Evolutionary conservation across 345 rosid genomes (phyloP).

Genomic region (Clarkia xantiana): DNA sequence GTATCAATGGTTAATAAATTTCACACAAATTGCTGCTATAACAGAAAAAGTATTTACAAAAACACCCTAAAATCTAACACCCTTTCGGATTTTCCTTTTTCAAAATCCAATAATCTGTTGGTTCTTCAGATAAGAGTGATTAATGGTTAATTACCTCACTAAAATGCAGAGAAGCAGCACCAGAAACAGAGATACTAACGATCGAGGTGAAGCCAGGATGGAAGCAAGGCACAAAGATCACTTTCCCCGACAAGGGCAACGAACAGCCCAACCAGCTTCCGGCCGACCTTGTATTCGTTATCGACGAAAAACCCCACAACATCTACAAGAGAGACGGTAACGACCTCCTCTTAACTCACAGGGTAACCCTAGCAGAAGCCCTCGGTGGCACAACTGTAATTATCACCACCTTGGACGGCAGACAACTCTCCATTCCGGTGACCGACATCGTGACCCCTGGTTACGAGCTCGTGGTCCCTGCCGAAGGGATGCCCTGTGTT

Average conservation of each 20-base stretch:
- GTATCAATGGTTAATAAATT: too few relatives aligned
- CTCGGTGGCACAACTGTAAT: constrained; percentile 56
- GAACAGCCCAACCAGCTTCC: constrained; percentile 81
- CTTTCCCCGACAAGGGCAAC: constrained; percentile 86
- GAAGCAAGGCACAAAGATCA: constrained; percentile 95
- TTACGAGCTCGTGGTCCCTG: constrained; percentile 56
- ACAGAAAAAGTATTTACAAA: too few relatives aligned
- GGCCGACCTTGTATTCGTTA: constrained; percentile 78
- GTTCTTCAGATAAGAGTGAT: too few relatives aligned
- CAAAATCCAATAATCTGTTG: too few relatives aligned
- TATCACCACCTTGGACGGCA: constrained; percentile 52
- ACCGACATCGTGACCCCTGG: constrained; percentile 68
- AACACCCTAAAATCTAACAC: too few relatives aligned
- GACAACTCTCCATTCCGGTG: constrained; percentile 43
- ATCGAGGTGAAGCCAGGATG: constrained; percentile 92
- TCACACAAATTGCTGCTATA: too few relatives aligned
- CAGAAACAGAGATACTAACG: constrained; percentile 70
- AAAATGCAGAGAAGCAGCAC: constrained; percentile 53
- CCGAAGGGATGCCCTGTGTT: constrained; percentile 89
- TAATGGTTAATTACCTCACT: too few relatives aligned
- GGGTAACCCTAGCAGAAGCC: constrained; percentile 65
- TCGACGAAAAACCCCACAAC: constrained; percentile 73
- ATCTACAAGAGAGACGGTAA: constrained; percentile 69
- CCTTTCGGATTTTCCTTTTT: too few relatives aligned
- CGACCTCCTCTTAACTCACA: constrained; percentile 46